Conservation (phyloP, 306 rosid species). For the Rubus idaeus region DNA sequence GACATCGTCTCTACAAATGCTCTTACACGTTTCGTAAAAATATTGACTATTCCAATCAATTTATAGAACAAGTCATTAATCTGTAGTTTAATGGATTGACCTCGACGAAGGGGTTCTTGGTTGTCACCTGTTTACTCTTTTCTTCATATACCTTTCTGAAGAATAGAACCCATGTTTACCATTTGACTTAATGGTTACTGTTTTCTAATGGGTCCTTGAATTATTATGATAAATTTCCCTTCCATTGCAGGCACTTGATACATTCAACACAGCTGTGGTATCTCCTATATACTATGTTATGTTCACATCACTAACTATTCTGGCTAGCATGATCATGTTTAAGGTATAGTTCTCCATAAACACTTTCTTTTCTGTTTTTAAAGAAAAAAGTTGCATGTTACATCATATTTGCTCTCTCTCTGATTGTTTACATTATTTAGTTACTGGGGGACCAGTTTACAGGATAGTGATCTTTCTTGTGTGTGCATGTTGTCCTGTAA, state of each 20-base stretch:
- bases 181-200: slow-evolving; percentile 10
- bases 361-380: background rate
- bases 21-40: background rate
- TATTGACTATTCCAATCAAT: background rate
- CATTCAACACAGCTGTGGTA: slow-evolving; percentile 98
- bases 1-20: background rate
- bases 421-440: background rate
- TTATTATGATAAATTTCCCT: slow-evolving; percentile 14
- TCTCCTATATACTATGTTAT: slow-evolving; percentile 96
- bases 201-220: slow-evolving; percentile 21
- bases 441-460: background rate
- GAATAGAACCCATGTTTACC: background rate
- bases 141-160: background rate
- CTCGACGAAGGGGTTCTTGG: background rate
- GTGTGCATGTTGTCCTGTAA: background rate
- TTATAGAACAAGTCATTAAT: background rate
- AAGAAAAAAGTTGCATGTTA: background rate
- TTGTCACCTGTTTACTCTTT: no score
- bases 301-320: slow-evolving; percentile 96
- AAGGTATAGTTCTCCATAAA: slow-evolving; percentile 53
- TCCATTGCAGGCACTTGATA: slow-evolving; percentile 88
- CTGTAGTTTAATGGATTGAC: background rate
- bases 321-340: slow-evolving; percentile 98
- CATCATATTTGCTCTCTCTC: background rate
- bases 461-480: background rate